Evolutionary conservation across 495 filamentous ascomycete genomes (phyloP).

Genomic region (Xylaria telfairii): DNA sequence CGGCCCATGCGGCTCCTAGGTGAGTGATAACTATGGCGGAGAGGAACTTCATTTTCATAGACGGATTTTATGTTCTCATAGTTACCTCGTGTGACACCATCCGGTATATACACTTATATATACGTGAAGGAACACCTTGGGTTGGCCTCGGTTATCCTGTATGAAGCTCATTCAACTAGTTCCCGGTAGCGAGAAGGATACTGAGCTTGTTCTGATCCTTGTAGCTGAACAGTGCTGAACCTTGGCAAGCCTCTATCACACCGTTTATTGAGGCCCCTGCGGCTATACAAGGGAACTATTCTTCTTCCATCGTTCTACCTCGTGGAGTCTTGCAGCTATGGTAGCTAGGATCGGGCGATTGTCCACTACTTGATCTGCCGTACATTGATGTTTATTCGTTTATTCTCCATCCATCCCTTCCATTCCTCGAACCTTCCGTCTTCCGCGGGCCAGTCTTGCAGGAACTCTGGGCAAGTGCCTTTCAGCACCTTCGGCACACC

Average conservation of each 20-base stretch:
- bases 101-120: neutral
- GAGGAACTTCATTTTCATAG: slow-evolving; percentile 3
- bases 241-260: neutral
- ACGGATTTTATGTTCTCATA: neutral
- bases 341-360: neutral
- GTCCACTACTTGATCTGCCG: slow-evolving; percentile 78
- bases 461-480: slow-evolving; percentile 74
- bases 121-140: neutral
- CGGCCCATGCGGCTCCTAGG: neutral
- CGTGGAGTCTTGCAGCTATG: neutral
- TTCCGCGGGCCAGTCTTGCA: slow-evolving; percentile 77
- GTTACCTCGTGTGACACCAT: neutral
- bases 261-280: neutral
- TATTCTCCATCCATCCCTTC: slow-evolving; percentile 84
- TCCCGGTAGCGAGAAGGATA: too few species aligned
- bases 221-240: neutral
- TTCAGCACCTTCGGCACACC: slow-evolving; percentile 83
- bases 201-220: neutral
- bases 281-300: neutral
- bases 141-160: neutral
- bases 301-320: neutral
- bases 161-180: too few species aligned
- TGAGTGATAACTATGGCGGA: neutral
- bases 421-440: slow-evolving; percentile 63
- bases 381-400: slow-evolving; percentile 89